These are phyloP conservation scores for Colletotrichum falcatum DNA, from an alignment of 2,329 filamentous ascomycete genomes.

Conservation along the genomic window DNA sequence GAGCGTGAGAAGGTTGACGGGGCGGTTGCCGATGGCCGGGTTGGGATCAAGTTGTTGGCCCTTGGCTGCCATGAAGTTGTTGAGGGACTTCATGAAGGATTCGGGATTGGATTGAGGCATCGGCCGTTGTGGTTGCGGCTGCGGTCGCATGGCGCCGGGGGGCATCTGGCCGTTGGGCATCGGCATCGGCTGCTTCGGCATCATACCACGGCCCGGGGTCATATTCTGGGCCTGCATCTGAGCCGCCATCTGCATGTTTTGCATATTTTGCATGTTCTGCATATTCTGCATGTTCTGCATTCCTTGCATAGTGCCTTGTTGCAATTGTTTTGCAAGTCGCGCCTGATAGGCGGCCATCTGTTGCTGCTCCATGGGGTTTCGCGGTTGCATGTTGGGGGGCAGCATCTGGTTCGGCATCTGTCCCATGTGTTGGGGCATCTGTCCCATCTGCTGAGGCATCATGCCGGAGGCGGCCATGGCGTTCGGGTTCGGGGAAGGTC, in stretches of 20 bases:
- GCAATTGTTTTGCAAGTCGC: conserved; percentile 82
- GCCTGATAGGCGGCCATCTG: conserved; percentile 84
- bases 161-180: conserved; percentile 69
- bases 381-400: conserved; percentile 55
- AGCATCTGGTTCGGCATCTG: conserved; percentile 51
- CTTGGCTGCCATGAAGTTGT: conserved; percentile 80
- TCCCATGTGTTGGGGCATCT: conserved; percentile 56
- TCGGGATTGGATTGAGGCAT: conserved; percentile 66
- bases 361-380: conserved; percentile 75
- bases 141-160: conserved; percentile 62
- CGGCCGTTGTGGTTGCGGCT: conserved; percentile 52
- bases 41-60: conserved; percentile 80
- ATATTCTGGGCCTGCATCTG: conserved; percentile 63
- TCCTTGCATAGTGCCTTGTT: conserved; percentile 66
- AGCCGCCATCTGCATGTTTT: conserved; percentile 61
- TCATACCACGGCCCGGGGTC: conserved; percentile 60
- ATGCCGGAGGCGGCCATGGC: conserved; percentile 65
- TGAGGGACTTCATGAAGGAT: conserved; percentile 80
- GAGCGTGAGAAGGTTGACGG: conserved; percentile 79
- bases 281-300: conserved; percentile 54
- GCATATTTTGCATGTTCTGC: conserved; percentile 57
- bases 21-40: conserved; percentile 79
- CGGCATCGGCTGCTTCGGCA: conserved; percentile 64
- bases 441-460: conserved; percentile 61
- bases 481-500: conserved; percentile 67